Base-by-base conservation (phyloP, 2,329 filamentous ascomycete species). In the Colletotrichum simmondsii region DNA sequence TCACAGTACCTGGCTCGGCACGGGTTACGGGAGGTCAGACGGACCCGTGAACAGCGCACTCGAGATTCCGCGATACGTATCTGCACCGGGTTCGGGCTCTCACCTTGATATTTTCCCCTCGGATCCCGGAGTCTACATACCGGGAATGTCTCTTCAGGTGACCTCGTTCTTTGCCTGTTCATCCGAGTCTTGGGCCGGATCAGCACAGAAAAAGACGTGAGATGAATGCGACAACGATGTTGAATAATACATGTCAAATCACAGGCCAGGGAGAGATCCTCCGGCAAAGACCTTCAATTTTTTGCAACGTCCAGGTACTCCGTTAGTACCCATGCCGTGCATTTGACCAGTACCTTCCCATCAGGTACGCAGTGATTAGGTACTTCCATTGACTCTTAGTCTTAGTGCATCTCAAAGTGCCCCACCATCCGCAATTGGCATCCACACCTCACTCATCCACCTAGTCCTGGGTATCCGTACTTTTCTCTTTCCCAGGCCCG, bases 351-450 rank as follows among this genome's bases (percentile, higher is more conserved):
- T 53, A 24, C 53, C 42, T 49, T 49, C 19, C 19, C 12, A n/a
- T 19, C 14, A 42, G 37, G n/a, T 22, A 22, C 53, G 53, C 24
- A 56, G 24, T 56, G 53, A 49, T 49, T 49, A 49, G 37, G 37
- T 42, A 42, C 37, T 42, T 42, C 37, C 42, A n/a, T 49, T 49
- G 42, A n/a, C 53, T 24, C 53, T 56, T 24, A 16, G 53, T 26
- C 52, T 52, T 53, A 59, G 57, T 61, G 52, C 52, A 65, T 49
- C 42, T 49, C 42, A 22, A 54, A 52, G 53, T 32, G 71, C 71
- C 71, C 73, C 73, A 74, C 73, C 64, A 75, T 75, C 67, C 71
- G 71, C 71, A 75, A 68, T 74, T 71, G 67, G 69, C 69, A 71
- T 66, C 72, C 68, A 67, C 71, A 37, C 72, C 68, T 63, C 71